Evolutionary conservation across 2,329 filamentous ascomycete species (phyloP).

Genomic region (Fusarium guadeloupense): DNA sequence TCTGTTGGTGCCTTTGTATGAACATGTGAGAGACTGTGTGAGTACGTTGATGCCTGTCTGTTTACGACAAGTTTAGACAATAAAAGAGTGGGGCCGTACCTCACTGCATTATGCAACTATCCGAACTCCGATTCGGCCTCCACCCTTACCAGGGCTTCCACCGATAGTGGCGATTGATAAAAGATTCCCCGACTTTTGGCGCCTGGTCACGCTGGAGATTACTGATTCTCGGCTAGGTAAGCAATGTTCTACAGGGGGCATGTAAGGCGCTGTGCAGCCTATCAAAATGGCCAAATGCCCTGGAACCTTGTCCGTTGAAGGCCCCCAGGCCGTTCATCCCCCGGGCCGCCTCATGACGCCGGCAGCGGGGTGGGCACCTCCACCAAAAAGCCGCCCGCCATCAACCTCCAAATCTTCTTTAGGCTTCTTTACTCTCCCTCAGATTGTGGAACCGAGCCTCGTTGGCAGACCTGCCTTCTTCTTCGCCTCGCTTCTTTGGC

Average conservation of each 20-base stretch:
- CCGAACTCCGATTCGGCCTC: constrained; percentile 17
- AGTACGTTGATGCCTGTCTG: background rate
- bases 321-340: constrained; percentile 12
- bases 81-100: constrained; percentile 17
- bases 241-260: constrained; percentile 21
- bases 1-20: background rate
- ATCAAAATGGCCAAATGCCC: constrained; percentile 23
- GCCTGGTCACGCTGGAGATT: constrained; percentile 37
- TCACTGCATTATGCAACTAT: constrained; percentile 41
- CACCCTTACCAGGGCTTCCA: background rate
- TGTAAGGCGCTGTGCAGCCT: constrained; percentile 8
- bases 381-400: constrained; percentile 35
- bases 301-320: constrained; percentile 24
- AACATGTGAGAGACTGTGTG: constrained; percentile 1
- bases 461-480: constrained; percentile 22
- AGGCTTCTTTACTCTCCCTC: constrained; percentile 39
- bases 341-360: constrained; percentile 39
- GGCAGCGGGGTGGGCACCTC: constrained; percentile 39
- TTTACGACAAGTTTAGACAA: background rate
- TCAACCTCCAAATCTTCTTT: constrained; percentile 40
- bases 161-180: constrained; percentile 38
- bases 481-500: constrained; percentile 13
- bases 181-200: constrained; percentile 24
- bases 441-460: constrained; percentile 36
- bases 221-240: constrained; percentile 31